These are phyloP conservation scores for Cyclotella baltica DNA, from an alignment of 108 stramenopile genomes.

Conservation along the genomic window DNA sequence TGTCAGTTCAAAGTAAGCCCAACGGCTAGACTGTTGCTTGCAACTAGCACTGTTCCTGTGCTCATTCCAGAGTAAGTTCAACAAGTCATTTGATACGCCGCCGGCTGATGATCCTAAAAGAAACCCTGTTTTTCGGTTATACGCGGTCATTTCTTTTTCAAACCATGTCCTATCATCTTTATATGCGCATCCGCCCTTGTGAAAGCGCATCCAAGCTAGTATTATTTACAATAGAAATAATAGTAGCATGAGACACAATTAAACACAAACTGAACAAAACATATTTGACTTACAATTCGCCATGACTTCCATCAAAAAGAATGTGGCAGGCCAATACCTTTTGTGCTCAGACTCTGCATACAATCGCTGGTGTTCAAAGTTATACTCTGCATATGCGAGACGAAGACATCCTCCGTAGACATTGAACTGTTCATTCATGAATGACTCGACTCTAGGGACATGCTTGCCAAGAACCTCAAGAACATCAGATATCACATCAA, in stretches of 20 bases:
- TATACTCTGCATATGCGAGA: conserved; percentile 3
- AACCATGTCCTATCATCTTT: not conserved
- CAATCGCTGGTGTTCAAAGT: not conserved
- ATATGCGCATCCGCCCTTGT: not conserved
- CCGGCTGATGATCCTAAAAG: not conserved
- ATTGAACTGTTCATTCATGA: not conserved
- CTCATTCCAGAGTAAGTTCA: not conserved
- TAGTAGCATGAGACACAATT: not conserved
- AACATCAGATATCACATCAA: conserved; percentile 11
- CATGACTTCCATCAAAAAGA: not conserved
- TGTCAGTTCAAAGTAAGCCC: conserved; percentile 9
- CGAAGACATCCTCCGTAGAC: conserved; percentile 8
- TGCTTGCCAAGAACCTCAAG: not conserved
- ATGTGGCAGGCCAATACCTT: not conserved
- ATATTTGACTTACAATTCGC: not conserved
- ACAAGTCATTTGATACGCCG: conserved; percentile 1
- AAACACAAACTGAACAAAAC: not conserved
- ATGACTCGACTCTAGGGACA: not conserved
- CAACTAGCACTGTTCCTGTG: not conserved
- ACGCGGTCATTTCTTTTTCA: not conserved
- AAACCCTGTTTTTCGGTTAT: conserved; percentile 6
- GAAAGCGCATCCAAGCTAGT: conserved; percentile 10
- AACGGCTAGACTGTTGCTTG: not conserved
- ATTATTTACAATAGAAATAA: too few relatives aligned
- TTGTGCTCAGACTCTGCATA: not conserved